These are phyloP conservation scores for Ephemerocybe angulata DNA, from an alignment of 768 basidiomycete species.

Conservation along the genomic window DNA sequence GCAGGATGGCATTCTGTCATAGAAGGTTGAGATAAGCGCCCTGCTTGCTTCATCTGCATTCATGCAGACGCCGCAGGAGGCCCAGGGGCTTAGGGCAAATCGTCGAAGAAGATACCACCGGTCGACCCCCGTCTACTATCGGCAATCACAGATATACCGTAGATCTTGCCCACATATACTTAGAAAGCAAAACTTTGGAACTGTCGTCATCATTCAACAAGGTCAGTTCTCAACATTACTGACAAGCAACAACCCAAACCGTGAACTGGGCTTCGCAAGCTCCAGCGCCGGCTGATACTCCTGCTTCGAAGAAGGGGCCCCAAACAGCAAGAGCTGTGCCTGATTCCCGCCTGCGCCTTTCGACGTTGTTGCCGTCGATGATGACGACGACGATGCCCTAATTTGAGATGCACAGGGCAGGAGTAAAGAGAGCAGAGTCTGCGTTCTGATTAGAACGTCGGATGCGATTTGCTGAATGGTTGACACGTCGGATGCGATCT, in stretches of 20 bases:
- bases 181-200: too few relatives aligned
- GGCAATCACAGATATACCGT: background rate
- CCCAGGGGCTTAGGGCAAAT: too few relatives aligned
- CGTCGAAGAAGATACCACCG: background rate
- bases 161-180: too few relatives aligned
- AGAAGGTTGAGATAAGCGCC: too few relatives aligned
- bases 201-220: background rate
- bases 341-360: slow-evolving; percentile 15
- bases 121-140: background rate
- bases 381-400: background rate
- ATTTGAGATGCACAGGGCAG: slow-evolving; percentile 27
- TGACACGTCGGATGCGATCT: background rate
- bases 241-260: slow-evolving; percentile 73
- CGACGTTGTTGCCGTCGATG: background rate
- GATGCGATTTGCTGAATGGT: slow-evolving; percentile 17
- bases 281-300: slow-evolving; percentile 58
- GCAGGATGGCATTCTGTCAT: too few relatives aligned
- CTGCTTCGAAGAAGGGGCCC: slow-evolving; percentile 47
- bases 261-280: slow-evolving; percentile 64
- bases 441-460: slow-evolving; percentile 53
- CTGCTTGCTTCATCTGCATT: too few relatives aligned
- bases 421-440: slow-evolving; percentile 58
- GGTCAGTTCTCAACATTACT: slow-evolving; percentile 1
- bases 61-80: too few relatives aligned
- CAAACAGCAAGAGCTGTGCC: slow-evolving; percentile 42